These are phyloP conservation scores for Gloeopeniophorella convolvens DNA, from an alignment of 768 basidiomycete genomes.

Conservation along the genomic window DNA sequence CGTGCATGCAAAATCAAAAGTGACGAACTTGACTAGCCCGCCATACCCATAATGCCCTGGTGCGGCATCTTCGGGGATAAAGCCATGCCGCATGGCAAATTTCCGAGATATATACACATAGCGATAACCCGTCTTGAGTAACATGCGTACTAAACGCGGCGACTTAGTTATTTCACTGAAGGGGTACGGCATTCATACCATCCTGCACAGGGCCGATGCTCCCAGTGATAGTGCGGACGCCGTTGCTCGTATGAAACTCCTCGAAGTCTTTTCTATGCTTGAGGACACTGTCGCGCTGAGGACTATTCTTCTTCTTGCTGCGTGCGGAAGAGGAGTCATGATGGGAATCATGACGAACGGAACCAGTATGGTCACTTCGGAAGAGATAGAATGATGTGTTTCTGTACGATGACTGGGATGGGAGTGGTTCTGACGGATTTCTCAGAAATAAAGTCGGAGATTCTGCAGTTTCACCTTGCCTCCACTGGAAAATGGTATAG, in stretches of 20 bases:
- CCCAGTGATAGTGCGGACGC: slow-evolving; percentile 88
- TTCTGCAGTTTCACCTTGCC: slow-evolving; percentile 37
- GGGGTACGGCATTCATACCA: slow-evolving; percentile 41
- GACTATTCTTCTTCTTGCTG: slow-evolving; percentile 23
- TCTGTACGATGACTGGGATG: slow-evolving; percentile 53
- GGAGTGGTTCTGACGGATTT: slow-evolving; percentile 53
- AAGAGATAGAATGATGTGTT: slow-evolving; percentile 73
- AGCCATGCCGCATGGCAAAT: slow-evolving; percentile 82
- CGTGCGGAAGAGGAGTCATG: slow-evolving; percentile 26
- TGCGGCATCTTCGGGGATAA: slow-evolving; percentile 80
- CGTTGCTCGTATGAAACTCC: slow-evolving; percentile 84
- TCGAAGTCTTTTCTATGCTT: slow-evolving; percentile 72
- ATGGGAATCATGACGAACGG: slow-evolving; percentile 21
- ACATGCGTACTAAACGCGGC: slow-evolving; percentile 67
- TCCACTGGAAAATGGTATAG: slow-evolving; percentile 80
- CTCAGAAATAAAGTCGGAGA: slow-evolving; percentile 57
- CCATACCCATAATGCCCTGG: slow-evolving; percentile 94
- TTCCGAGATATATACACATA: slow-evolving; percentile 94
- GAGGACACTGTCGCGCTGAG: slow-evolving; percentile 44
- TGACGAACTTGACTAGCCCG: slow-evolving; percentile 60
- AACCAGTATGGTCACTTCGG: slow-evolving; percentile 26
- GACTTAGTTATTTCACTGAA: background rate
- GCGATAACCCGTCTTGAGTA: slow-evolving; percentile 85
- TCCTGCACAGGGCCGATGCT: slow-evolving; percentile 86
- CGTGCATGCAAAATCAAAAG: background rate